Evolutionary conservation across 2,329 filamentous ascomycete species (phyloP).

Genomic region (Pestalotiopsis fici): DNA sequence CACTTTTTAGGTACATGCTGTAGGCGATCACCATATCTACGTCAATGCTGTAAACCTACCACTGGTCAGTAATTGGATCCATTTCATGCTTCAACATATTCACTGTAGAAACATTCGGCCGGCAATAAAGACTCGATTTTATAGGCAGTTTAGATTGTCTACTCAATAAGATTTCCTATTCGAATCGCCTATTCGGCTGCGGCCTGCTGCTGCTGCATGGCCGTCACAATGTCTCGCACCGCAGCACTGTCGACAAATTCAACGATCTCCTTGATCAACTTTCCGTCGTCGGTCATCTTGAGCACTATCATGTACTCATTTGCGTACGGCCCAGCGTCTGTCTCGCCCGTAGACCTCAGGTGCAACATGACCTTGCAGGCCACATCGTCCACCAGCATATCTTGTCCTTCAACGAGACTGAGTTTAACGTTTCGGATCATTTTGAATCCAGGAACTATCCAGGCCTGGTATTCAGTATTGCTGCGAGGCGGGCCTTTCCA

Average conservation of each 20-base stretch:
- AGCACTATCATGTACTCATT: constrained; percentile 23
- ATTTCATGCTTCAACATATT: too few species aligned
- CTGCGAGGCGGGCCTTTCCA: neutral
- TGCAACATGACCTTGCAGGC: constrained; percentile 18
- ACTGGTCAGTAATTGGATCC: too few species aligned
- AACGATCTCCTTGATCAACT: constrained; percentile 16
- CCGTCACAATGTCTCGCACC: neutral
- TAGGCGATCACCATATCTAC: neutral
- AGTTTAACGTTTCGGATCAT: constrained; percentile 8
- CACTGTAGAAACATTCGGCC: too few species aligned
- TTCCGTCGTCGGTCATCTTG: constrained; percentile 20
- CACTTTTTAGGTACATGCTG: neutral
- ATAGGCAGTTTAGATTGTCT: too few species aligned
- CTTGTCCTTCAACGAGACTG: constrained; percentile 8
- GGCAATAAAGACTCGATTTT: too few species aligned
- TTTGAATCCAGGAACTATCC: constrained; percentile 8
- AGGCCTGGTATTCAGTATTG: constrained; percentile 2
- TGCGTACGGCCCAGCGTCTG: constrained; percentile 16
- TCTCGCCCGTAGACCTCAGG: constrained; percentile 18
- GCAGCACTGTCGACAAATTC: constrained; percentile 19
- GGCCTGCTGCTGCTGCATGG: neutral
- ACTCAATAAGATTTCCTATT: too few species aligned
- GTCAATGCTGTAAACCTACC: neutral
- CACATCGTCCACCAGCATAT: constrained; percentile 18
- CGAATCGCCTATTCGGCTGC: neutral